These are phyloP conservation scores for Pseudogymnoascus sp. DNA, from an alignment of 2,329 filamentous ascomycete genomes.

Conservation along the genomic window DNA sequence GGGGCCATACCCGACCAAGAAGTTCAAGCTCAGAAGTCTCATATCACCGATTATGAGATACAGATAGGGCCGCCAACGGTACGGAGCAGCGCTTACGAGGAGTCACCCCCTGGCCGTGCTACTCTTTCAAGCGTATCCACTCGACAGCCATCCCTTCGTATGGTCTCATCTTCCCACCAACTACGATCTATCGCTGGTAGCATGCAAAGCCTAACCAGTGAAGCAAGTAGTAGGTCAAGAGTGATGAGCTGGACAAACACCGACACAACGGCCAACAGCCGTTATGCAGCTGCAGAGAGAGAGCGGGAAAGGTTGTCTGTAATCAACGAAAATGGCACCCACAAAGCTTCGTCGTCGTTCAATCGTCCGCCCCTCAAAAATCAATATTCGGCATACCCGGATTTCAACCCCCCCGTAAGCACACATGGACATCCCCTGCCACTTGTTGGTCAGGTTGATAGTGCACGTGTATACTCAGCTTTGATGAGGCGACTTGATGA, in stretches of 20 bases:
- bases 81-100: slow-evolving; percentile 30
- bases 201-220: slow-evolving; percentile 40
- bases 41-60: slow-evolving; percentile 21
- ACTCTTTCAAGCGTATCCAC: slow-evolving; percentile 34
- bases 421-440: slow-evolving; percentile 12
- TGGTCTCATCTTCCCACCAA: slow-evolving; percentile 37
- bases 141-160: slow-evolving; percentile 42
- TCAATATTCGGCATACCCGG: slow-evolving; percentile 23
- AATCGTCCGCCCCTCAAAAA: slow-evolving; percentile 22
- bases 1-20: slow-evolving; percentile 43
- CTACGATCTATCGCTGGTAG: slow-evolving; percentile 47
- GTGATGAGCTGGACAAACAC: slow-evolving; percentile 68
- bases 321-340: slow-evolving; percentile 49
- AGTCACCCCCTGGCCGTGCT: slow-evolving; percentile 32
- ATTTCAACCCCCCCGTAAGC: slow-evolving; percentile 14
- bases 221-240: slow-evolving; percentile 48
- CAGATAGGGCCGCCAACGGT: slow-evolving; percentile 18
- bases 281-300: slow-evolving; percentile 30
- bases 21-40: slow-evolving; percentile 34
- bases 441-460: slow-evolving; percentile 36
- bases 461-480: slow-evolving; percentile 53
- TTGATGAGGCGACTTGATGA: slow-evolving; percentile 49
- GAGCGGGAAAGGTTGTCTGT: slow-evolving; percentile 52
- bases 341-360: slow-evolving; percentile 34
- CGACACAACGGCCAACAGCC: slow-evolving; percentile 35